phyloP scores from a whole-genome alignment of 495 filamentous ascomycete genomes.

The Hyphodiscus hymeniophilus region DNA sequence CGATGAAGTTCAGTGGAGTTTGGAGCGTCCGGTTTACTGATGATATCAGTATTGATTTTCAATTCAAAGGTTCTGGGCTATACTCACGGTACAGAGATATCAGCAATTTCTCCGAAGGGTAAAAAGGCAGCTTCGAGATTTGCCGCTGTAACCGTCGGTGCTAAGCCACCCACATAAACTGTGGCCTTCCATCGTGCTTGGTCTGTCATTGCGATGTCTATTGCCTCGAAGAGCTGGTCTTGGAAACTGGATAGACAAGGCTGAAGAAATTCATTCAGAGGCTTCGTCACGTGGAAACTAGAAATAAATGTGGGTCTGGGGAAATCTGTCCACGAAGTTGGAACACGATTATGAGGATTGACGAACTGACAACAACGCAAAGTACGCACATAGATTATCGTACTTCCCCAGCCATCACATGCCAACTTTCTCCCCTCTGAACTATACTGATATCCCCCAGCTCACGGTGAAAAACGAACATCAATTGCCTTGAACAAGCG shows the following conservation, averaged over 20 bases:
- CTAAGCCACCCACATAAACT: constrained; percentile 84
- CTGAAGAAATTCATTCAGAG: background rate
- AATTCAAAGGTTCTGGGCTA: constrained; percentile 35
- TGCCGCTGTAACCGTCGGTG: constrained; percentile 62
- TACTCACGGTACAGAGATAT: constrained; percentile 65
- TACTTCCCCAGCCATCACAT: too few species aligned
- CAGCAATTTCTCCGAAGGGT: constrained; percentile 89
- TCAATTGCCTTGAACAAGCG: background rate
- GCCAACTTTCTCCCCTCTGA: too few species aligned
- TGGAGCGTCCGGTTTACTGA: constrained; percentile 37
- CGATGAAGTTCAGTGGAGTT: constrained; percentile 62
- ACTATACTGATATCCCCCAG: too few species aligned
- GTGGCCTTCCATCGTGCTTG: constrained; percentile 76
- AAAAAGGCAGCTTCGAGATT: constrained; percentile 86
- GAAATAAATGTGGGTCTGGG: background rate
- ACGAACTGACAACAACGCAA: too few species aligned
- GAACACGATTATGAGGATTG: constrained; percentile 5
- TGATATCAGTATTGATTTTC: constrained; percentile 41
- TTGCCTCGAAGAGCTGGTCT: background rate
- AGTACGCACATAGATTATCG: too few species aligned
- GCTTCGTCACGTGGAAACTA: constrained; percentile 4
- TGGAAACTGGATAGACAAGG: background rate
- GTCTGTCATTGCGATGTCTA: constrained; percentile 15
- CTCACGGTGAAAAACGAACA: too few species aligned
- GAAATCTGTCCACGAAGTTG: constrained; percentile 20